Evolutionary conservation across 2,329 filamentous ascomycete genomes (phyloP), one percentile per base, ranked within the genome.

Genomic region (Pseudogymnoascus sp.): DNA sequence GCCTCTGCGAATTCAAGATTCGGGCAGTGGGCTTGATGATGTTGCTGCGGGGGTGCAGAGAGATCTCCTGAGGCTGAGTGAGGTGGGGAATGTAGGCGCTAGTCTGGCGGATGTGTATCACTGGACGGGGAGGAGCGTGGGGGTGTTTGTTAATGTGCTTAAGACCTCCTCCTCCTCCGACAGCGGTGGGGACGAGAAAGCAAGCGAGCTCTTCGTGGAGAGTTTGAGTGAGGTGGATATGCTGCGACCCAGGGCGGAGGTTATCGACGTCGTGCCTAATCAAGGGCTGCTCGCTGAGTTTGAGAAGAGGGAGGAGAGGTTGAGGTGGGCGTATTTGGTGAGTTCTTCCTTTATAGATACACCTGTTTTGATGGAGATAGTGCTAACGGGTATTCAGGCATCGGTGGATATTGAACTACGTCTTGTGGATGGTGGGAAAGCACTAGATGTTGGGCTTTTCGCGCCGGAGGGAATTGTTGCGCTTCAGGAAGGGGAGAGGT

Each of bases 91-190:
- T 70, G 81, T 83, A 0, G 77, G 77, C 1, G 85, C 85, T 0
- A 85, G 85, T 1, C 76, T 96, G 1, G 84, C 84, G 76, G 87
- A 96, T 72, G 87, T 96, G 38, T 75, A 79, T 19, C 74, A 80
- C 14, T 96, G 91, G 91, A 93, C 90, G 0, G 89, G 88, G 0
- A 75, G 91, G 1, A 78, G 75, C 62, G 74, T 96, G 1, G 83
- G 89, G 68, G 86, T 83, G 0, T 93, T 90, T 75, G 85, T 96
- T 69, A 97, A 97, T 72, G 95, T 96, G 67, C 74, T 96, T 16
- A 85, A 71, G 50, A 50, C 41, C 38, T 11, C 46, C 2, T 41
- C 38, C 43, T 28, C 43, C 24, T 50, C 43, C 5, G 14, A 16
- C 11, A 19, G 6, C 1, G 16, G 7, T 38, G 59, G 37, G 24